Percentiles rank a stretch among this genome's conserved stretches.
Evolutionary conservation across 495 filamentous ascomycete genomes (phyloP).

Genomic region (Penicillium antarcticum): DNA sequence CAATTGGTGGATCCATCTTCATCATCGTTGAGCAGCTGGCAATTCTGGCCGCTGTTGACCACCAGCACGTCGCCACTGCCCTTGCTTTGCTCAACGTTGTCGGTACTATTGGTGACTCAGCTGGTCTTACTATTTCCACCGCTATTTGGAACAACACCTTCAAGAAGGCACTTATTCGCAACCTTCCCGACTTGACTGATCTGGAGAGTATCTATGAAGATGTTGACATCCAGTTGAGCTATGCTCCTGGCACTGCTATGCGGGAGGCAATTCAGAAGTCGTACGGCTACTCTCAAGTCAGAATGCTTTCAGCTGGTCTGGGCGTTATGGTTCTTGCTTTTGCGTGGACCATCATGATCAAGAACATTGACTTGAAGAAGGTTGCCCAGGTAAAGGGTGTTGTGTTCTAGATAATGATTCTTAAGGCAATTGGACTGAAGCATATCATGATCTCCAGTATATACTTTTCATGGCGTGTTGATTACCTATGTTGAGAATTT

Average conservation of each 20-base stretch:
- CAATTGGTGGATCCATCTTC: conserved; percentile 56
- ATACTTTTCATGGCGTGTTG: no score
- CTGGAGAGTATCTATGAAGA: conserved; percentile 47
- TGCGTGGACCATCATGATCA: conserved; percentile 42
- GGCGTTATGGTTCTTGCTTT: conserved; percentile 43
- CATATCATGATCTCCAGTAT: no score
- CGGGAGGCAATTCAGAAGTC: conserved; percentile 49
- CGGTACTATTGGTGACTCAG: conserved; percentile 57
- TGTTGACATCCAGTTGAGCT: conserved; percentile 44
- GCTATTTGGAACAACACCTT: conserved; percentile 64
- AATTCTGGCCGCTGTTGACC: conserved; percentile 58
- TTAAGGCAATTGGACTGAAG: neutral
- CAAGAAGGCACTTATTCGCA: conserved; percentile 44
- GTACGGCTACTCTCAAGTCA: conserved; percentile 51
- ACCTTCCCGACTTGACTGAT: conserved; percentile 50
- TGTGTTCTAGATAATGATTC: conserved; percentile 8
- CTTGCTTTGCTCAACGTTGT: conserved; percentile 61
- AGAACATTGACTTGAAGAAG: conserved; percentile 52
- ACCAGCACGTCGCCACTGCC: conserved; percentile 61
- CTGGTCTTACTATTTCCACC: conserved; percentile 54
- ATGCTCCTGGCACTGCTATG: conserved; percentile 42
- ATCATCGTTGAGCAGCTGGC: conserved; percentile 62
- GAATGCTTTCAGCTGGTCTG: conserved; percentile 46
- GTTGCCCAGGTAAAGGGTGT: conserved; percentile 36
- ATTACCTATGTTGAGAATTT: no score